Evolutionary conservation across 2,329 filamentous ascomycete genomes (phyloP), one percentile per base, ranked within the genome.

Genomic region (Hymenoscyphus repandus): DNA sequence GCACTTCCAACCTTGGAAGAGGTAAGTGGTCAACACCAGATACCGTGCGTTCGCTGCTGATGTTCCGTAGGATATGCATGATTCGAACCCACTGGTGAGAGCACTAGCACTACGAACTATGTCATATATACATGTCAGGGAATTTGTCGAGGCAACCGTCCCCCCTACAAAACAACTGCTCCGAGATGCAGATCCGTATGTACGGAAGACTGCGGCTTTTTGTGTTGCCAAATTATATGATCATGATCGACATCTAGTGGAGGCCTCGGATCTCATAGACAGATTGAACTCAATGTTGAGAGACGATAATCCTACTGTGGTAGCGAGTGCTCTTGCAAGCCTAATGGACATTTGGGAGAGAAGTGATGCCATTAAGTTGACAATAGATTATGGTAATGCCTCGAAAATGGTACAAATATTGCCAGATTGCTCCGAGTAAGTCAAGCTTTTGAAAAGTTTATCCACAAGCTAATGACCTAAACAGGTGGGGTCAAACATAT

Each of bases 311-410:
- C 92, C 93, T 0, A 99, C 93, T 0, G 93, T 99, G 2, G 92
- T 99, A 18, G 92, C 93, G 10, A 96, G 91, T 66, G 91, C 95
- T 6, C 72, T 99, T 56, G 92, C 93, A 22, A 79, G 88, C 33
- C 69, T 99, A 64, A 93, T 96, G 82, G 93, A 99, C 69, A 97
- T 99, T 45, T 99, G 93, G 93, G 93, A 97, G 68, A 80, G 92
- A 52, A 97, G 91, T 67, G 92, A 97, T 69, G 90, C 88, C 52
- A 99, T 99, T 70, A 96, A 96, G 68, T 82, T 99, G 56, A 97
- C 93, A 3, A 96, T 99, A 62, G 93, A 99, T 71, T 97, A 99
- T 67, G 83, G 83, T 56, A 99, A 95, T 70, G 93, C 93, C 22
- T 97, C 92, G 46, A 99, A 99, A 72, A 93, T 99, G 76, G 90